A percentile compares a stretch with the other conserved stretches of the same genome.
These are phyloP conservation scores for Paratinospora sagittata DNA, from an alignment of 164 flowering plant genomes.

Conservation along the genomic window DNA sequence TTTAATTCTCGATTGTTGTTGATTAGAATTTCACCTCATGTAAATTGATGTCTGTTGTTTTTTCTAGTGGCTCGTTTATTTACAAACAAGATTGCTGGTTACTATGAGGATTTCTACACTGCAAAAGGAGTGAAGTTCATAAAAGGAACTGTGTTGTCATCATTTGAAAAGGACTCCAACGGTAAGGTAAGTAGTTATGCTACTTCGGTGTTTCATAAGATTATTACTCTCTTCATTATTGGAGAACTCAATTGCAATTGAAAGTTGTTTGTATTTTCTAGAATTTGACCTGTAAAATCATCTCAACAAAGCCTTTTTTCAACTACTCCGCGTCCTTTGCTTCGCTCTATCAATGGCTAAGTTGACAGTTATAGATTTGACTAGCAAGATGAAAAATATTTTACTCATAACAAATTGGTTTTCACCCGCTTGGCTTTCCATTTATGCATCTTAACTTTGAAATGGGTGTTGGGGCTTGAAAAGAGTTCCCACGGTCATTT, in stretches of 20 bases:
- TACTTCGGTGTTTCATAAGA: neutral
- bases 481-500: neutral
- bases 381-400: neutral
- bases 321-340: too few species aligned
- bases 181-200: constrained; percentile 50
- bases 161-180: constrained; percentile 65
- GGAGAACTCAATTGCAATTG: neutral
- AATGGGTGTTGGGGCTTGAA: neutral
- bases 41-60: constrained; percentile 5
- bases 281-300: neutral
- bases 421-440: neutral
- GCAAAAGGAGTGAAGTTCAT: constrained; percentile 85
- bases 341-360: too few species aligned
- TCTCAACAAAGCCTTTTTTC: too few species aligned
- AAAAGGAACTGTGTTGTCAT: constrained; percentile 83
- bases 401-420: neutral
- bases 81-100: constrained; percentile 75
- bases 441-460: neutral
- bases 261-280: neutral
- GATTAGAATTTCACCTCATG: constrained; percentile 1
- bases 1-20: neutral
- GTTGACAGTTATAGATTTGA: too few species aligned
- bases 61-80: constrained; percentile 85
- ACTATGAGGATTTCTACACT: constrained; percentile 77
- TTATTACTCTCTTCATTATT: neutral